phyloP scores from a whole-genome alignment of 1,139 yeast genomes.

The Eremothecium cymbalariae region DNA sequence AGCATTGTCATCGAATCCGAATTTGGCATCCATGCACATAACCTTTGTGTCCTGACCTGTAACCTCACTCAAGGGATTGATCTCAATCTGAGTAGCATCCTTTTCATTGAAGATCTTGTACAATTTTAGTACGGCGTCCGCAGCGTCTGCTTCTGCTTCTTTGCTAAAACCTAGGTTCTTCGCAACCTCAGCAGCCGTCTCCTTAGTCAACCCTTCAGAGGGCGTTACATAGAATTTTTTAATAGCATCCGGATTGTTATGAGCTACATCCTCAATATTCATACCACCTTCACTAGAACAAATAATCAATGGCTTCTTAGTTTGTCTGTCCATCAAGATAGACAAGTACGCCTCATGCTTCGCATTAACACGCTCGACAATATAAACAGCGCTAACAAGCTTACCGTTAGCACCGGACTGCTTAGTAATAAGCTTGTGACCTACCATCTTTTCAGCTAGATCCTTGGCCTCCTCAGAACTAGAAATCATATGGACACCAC shows the following conservation, averaged over 20 bases:
- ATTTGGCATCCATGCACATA: slow-evolving; percentile 98
- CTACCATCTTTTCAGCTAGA: slow-evolving; percentile 81
- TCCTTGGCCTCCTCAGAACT: slow-evolving; percentile 83
- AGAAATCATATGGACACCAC: slow-evolving; percentile 89
- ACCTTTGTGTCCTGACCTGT: slow-evolving; percentile 47
- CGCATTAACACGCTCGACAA: slow-evolving; percentile 91
- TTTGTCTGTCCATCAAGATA: slow-evolving; percentile 86
- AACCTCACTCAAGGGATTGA: slow-evolving; percentile 95
- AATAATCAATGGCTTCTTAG: slow-evolving; percentile 86
- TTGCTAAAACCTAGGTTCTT: slow-evolving; percentile 71
- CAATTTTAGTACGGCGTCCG: slow-evolving; percentile 75
- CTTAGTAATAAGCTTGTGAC: slow-evolving; percentile 90
- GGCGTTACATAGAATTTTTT: slow-evolving; percentile 72
- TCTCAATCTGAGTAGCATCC: slow-evolving; percentile 97
- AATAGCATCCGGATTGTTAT: slow-evolving; percentile 84
- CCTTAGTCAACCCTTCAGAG: slow-evolving; percentile 76
- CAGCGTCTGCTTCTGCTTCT: slow-evolving; percentile 79
- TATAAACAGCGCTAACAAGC: slow-evolving; percentile 92
- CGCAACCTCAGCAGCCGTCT: slow-evolving; percentile 70
- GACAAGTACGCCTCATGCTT: slow-evolving; percentile 93
- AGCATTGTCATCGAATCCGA: slow-evolving; percentile 96
- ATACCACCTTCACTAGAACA: slow-evolving; percentile 99
- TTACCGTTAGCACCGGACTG: slow-evolving; percentile 98
- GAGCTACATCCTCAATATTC: slow-evolving; percentile 99
- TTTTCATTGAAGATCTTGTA: slow-evolving; percentile 81